Conservation (phyloP, 257 asterid species). For the Knoxia roxburghii region DNA sequence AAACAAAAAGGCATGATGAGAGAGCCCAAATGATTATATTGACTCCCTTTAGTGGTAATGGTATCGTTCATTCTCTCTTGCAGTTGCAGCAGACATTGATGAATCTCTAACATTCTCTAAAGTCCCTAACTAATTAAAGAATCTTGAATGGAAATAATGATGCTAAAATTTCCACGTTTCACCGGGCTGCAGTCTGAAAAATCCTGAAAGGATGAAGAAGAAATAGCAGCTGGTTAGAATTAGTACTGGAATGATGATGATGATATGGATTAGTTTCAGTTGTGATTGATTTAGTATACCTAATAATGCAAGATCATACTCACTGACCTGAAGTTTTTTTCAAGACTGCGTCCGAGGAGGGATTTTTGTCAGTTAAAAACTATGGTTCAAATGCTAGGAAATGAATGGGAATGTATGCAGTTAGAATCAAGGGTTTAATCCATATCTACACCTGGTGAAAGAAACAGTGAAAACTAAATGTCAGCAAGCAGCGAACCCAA, state of each 20-base stretch:
- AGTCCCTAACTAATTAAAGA: slow-evolving; percentile 49
- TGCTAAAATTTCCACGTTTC: slow-evolving; percentile 23
- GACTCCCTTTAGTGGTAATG: slow-evolving; percentile 29
- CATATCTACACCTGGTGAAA: slow-evolving; percentile 65
- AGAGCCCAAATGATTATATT: slow-evolving; percentile 34
- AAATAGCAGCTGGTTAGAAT: slow-evolving; percentile 2
- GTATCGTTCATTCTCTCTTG: slow-evolving; percentile 25
- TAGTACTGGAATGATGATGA: background rate
- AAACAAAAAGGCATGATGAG: slow-evolving; percentile 26
- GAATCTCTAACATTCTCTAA: slow-evolving; percentile 50
- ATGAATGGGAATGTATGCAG: slow-evolving; percentile 26
- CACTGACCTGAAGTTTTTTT: background rate
- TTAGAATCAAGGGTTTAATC: slow-evolving; percentile 36
- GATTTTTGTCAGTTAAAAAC: slow-evolving; percentile 21
- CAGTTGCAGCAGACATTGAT: slow-evolving; percentile 23
- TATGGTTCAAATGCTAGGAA: slow-evolving; percentile 27
- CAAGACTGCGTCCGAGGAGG: slow-evolving; percentile 15
- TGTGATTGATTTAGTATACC: slow-evolving; percentile 1
- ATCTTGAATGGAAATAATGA: slow-evolving; percentile 32
- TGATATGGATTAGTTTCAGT: background rate
- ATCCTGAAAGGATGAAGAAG: slow-evolving; percentile 36
- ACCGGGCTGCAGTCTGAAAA: slow-evolving; percentile 23
- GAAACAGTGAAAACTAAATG: slow-evolving; percentile 23
- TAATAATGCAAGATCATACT: slow-evolving; percentile 9
- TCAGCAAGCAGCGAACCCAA: slow-evolving; percentile 41